Evolutionary conservation across 2,329 filamentous ascomycete species (phyloP).

Genomic region (Nemania serpens): DNA sequence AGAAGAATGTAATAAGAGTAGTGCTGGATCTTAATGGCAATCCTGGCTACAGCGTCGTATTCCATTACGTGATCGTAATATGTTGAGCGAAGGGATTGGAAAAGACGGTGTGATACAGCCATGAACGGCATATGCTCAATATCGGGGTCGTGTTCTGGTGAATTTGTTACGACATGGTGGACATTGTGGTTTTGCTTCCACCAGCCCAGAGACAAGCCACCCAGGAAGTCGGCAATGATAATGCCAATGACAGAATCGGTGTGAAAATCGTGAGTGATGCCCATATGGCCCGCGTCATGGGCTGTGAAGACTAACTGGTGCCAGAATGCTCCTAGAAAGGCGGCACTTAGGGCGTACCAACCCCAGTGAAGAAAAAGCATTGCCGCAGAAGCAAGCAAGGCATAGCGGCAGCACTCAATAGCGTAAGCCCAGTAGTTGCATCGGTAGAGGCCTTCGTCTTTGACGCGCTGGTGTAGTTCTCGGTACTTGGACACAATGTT

Average conservation of each 20-base stretch:
- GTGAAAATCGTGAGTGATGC: constrained; percentile 89
- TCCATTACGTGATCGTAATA: constrained; percentile 83
- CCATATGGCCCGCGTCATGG: constrained; percentile 96
- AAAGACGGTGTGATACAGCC: constrained; percentile 80
- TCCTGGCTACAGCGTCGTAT: constrained; percentile 74
- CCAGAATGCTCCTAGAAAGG: constrained; percentile 84
- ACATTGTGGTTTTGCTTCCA: constrained; percentile 98
- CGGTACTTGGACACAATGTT: constrained; percentile 81
- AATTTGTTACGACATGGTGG: constrained; percentile 95
- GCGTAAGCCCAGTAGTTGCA: constrained; percentile 84
- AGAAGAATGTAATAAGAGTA: constrained; percentile 85
- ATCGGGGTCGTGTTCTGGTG: constrained; percentile 92
- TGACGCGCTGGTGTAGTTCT: constrained; percentile 72
- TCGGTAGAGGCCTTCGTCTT: constrained; percentile 75
- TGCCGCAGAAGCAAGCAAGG: constrained; percentile 65
- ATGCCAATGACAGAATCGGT: constrained; percentile 86
- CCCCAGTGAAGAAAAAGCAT: constrained; percentile 64
- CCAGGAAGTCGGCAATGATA: constrained; percentile 84
- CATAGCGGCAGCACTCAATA: constrained; percentile 75
- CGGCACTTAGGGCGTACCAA: constrained; percentile 72
- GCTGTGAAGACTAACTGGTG: constrained; percentile 93
- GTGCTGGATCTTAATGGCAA: constrained; percentile 74
- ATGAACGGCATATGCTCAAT: constrained; percentile 92
- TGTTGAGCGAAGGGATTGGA: constrained; percentile 73
- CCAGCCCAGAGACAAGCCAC: constrained; percentile 90